Conservation (phyloP, 352 stramenopile genomes). For the Phytophthora vignae region DNA sequence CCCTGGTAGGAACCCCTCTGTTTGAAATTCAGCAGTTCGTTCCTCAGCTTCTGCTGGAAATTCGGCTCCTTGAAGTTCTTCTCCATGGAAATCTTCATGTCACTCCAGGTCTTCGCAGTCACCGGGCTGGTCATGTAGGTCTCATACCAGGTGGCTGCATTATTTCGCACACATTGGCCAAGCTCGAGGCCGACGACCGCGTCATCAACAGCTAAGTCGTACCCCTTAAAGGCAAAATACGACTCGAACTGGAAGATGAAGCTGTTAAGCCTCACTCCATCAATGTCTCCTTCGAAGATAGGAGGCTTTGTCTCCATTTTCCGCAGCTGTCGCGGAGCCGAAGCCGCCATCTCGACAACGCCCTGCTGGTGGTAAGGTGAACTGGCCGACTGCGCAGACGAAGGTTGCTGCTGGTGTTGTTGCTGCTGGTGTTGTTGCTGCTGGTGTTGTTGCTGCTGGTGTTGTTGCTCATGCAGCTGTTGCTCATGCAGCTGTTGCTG, state of each 20-base stretch:
- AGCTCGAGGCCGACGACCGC: slow-evolving; percentile 1
- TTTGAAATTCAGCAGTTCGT: slow-evolving; percentile 17
- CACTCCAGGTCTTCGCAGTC: neutral
- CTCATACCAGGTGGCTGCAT: slow-evolving; percentile 13
- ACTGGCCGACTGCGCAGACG: no score
- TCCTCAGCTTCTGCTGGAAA: slow-evolving; percentile 16
- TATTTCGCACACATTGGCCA: slow-evolving; percentile 12
- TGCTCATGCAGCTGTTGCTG: neutral
- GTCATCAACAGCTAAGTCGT: slow-evolving; percentile 10
- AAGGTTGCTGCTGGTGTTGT: no score
- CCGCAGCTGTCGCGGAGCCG: slow-evolving; percentile 3
- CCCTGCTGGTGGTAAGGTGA: neutral
- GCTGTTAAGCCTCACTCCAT: slow-evolving; percentile 12
- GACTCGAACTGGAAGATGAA: slow-evolving; percentile 24
- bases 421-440: no score
- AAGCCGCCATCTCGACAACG: slow-evolving; percentile 8
- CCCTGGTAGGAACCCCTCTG: slow-evolving; percentile 11
- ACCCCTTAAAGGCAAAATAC: slow-evolving; percentile 18
- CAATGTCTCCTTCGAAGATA: slow-evolving; percentile 20
- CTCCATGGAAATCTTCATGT: slow-evolving; percentile 10
- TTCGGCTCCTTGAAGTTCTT: slow-evolving; percentile 17
- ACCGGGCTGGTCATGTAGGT: neutral
- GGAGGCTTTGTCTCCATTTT: slow-evolving; percentile 27
- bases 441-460: no score
- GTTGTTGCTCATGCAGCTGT: no score